Evolutionary conservation across 192 early-diverging fungal genomes (phyloP).

Genomic region (Globomyces pollinis-pini): DNA sequence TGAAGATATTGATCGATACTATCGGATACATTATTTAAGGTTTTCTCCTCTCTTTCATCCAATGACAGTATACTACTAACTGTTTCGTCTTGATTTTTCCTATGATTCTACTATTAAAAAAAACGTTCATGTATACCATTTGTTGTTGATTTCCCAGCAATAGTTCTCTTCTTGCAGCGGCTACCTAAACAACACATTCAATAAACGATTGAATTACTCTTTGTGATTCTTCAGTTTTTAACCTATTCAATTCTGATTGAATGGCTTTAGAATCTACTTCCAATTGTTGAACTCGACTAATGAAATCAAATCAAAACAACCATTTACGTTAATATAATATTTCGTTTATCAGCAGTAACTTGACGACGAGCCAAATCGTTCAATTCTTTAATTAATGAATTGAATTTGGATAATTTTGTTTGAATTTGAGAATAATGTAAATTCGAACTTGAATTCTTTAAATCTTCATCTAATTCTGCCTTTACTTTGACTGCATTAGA

Average conservation of each 20-base stretch:
- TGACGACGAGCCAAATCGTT: constrained; percentile 33
- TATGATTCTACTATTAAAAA: background rate
- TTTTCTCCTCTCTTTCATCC: constrained; percentile 27
- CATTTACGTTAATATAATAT: background rate
- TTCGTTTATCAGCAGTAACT: constrained; percentile 38
- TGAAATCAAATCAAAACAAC: background rate
- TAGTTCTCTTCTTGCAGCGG: background rate
- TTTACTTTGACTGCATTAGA: background rate
- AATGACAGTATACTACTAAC: constrained; percentile 31
- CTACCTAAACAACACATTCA: too few relatives aligned
- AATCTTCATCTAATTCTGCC: background rate
- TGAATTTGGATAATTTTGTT: too few relatives aligned
- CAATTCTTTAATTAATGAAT: constrained; percentile 30
- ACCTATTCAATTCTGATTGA: too few relatives aligned
- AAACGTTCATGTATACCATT: background rate
- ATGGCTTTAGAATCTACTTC: too few relatives aligned
- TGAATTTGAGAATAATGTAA: background rate
- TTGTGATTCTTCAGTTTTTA: too few relatives aligned
- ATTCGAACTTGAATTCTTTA: background rate
- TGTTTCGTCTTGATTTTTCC: constrained; percentile 6
- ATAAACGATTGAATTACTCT: too few relatives aligned
- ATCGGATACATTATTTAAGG: constrained; percentile 10
- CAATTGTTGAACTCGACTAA: background rate
- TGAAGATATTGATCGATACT: constrained; percentile 34
- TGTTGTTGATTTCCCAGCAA: constrained; percentile 15